These are phyloP conservation scores for Ceratocystis smalleyi DNA, from an alignment of 2,329 filamentous ascomycete genomes.

Conservation along the genomic window DNA sequence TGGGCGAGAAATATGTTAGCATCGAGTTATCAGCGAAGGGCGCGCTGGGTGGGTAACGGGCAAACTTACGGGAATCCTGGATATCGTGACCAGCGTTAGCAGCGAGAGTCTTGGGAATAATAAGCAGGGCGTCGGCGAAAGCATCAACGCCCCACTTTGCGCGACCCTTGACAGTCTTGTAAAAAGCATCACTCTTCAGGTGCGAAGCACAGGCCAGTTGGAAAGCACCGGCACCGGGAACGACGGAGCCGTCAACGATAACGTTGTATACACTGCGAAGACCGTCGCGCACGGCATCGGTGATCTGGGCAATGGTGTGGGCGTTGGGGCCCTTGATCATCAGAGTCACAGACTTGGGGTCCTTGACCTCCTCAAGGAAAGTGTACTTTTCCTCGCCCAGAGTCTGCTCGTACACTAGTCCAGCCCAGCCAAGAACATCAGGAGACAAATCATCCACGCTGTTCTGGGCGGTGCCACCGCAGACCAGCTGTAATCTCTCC, in stretches of 20 bases:
- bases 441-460: slow-evolving; percentile 84
- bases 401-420: slow-evolving; percentile 90
- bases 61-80: slow-evolving; percentile 70
- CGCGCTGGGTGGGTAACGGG: slow-evolving; percentile 7
- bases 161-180: slow-evolving; percentile 90
- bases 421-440: slow-evolving; percentile 86
- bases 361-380: slow-evolving; percentile 96
- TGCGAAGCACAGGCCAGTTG: slow-evolving; percentile 84
- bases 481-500: slow-evolving; percentile 91
- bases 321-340: slow-evolving; percentile 96
- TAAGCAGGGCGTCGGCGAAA: slow-evolving; percentile 82
- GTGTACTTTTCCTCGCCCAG: slow-evolving; percentile 98
- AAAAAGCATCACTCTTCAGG: slow-evolving; percentile 72
- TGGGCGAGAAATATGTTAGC: slow-evolving; percentile 24
- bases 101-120: slow-evolving; percentile 94
- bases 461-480: slow-evolving; percentile 83
- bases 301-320: slow-evolving; percentile 93
- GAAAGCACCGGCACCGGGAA: slow-evolving; percentile 88
- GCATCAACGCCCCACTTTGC: slow-evolving; percentile 90
- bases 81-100: slow-evolving; percentile 94
- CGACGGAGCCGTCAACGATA: slow-evolving; percentile 93
- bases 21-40: slow-evolving; percentile 17
- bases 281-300: slow-evolving; percentile 88
- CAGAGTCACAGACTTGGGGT: slow-evolving; percentile 92
- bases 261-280: slow-evolving; percentile 97